Base-by-base conservation (phyloP, 2,329 filamentous ascomycete species). In the Neospermospora avenae region DNA sequence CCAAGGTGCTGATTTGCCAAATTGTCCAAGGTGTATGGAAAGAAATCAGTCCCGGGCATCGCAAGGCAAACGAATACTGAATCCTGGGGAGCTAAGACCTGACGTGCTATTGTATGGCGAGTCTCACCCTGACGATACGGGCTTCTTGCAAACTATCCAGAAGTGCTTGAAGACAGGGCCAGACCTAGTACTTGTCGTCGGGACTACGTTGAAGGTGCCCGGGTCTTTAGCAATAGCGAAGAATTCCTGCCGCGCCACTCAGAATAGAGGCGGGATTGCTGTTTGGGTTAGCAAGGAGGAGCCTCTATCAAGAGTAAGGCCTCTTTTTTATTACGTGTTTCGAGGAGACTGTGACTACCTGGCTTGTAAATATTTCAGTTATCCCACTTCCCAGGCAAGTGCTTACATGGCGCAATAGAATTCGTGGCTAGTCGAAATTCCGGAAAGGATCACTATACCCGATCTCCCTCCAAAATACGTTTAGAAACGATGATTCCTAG, bases 1-100 rank as follows among this genome's bases (percentile, higher is more conserved):
- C 46, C 49, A 62, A 55, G 49, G 53, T 58, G 60, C 59, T 28
- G 55, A 62, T 62, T 61, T 44, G 28, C 58, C 56, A 62, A 59
- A 61, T 34, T 63, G 35, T 63, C 45, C 62, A 57, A 61, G 48
- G 60, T 66, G 46, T 39, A 57, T 64, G 28, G 25, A 63, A 59
- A 66, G 58, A 64, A 64, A 51, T 48, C 53, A 64, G 55, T 49
- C 58, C 41, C 55, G 53, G 42, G 59, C 54, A 57, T 60, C 55
- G 39, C 57, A 65, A 51, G 44, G 61, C 28, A 62, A 59, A 37
- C 52, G 44, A 51, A 59, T 39, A 57, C 57, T 57, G 52, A 61
- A 54, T 18, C 61, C 59, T 61, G 44, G 37, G 41, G 57, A 31
- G 56, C 53, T 63, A 20, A 63, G 54, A 42, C 39, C 39, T 42